A percentile compares a stretch with the other conserved stretches of the same genome.
These are phyloP conservation scores for Gossypium ekmanianum DNA, from an alignment of 345 rosid genomes.

Conservation along the genomic window DNA sequence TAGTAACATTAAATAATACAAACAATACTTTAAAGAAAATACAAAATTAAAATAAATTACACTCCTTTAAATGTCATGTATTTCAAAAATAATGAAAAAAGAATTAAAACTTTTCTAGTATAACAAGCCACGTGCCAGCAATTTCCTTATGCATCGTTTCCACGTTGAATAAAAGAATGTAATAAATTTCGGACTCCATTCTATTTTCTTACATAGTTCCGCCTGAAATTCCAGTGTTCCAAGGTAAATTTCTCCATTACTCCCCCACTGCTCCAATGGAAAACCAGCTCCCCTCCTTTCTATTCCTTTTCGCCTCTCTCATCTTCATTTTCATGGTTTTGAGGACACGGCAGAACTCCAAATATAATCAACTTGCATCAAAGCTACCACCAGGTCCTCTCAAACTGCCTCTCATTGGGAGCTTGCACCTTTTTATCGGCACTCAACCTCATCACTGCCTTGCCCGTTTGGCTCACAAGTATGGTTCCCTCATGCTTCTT, in stretches of 20 bases:
- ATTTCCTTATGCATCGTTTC: no score
- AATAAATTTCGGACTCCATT: background rate
- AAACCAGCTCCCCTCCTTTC: background rate
- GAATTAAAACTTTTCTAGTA: no score
- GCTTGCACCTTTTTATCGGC: background rate
- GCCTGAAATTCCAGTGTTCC: background rate
- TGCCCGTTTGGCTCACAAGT: background rate
- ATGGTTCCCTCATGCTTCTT: background rate
- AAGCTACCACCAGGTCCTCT: background rate
- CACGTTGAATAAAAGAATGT: no score
- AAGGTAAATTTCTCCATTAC: background rate
- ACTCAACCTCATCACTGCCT: background rate
- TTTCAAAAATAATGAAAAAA: no score
- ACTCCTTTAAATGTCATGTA: no score
- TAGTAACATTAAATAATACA: no score
- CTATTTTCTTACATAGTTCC: background rate
- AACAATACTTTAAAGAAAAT: no score
- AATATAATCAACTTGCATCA: background rate
- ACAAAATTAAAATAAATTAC: no score
- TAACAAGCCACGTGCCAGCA: no score
- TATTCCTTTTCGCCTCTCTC: background rate
- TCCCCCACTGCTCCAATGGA: background rate
- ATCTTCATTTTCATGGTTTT: background rate
- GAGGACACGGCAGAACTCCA: background rate
- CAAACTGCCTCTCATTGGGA: background rate